Conservation (phyloP, 805 yeast species). For the Starmera pachycereana region DNA sequence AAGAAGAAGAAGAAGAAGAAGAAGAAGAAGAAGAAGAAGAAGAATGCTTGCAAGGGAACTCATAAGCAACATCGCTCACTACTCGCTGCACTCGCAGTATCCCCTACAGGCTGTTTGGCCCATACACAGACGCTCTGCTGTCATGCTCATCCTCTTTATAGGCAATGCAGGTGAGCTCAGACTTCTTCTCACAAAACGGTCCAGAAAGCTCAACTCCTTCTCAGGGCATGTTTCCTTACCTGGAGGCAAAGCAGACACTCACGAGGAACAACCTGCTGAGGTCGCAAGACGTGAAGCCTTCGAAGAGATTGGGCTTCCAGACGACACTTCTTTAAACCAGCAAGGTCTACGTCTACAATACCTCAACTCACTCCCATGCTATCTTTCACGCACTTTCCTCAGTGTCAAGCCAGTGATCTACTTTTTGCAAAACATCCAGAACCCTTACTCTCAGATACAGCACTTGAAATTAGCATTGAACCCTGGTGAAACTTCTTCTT, state of each 20-base stretch:
- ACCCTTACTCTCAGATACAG: constrained; percentile 14
- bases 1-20: no score
- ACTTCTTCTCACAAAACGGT: constrained; percentile 71
- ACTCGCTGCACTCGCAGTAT: constrained; percentile 8
- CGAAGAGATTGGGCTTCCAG: constrained; percentile 76
- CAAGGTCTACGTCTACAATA: constrained; percentile 52
- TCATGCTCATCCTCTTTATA: constrained; percentile 60
- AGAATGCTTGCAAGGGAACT: constrained; percentile 6
- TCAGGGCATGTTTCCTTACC: constrained; percentile 91
- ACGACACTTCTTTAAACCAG: constrained; percentile 30
- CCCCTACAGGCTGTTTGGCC: constrained; percentile 60
- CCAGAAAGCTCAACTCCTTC: constrained; percentile 57
- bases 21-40: neutral
- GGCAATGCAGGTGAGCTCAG: constrained; percentile 69
- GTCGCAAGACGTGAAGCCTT: constrained; percentile 75
- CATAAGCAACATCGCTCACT: constrained; percentile 10
- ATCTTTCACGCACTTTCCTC: constrained; percentile 69
- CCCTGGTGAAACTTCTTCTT: constrained; percentile 68
- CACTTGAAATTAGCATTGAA: constrained; percentile 40
- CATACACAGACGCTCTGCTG: constrained; percentile 62
- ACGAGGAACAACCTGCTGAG: constrained; percentile 54
- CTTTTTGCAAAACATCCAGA: constrained; percentile 31
- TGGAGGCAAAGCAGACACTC: constrained; percentile 82
- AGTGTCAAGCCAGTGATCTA: constrained; percentile 80
- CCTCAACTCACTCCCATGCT: constrained; percentile 60